Conservation (phyloP, 192 early-diverging fungal genomes). For the Coemansia sp. region DNA sequence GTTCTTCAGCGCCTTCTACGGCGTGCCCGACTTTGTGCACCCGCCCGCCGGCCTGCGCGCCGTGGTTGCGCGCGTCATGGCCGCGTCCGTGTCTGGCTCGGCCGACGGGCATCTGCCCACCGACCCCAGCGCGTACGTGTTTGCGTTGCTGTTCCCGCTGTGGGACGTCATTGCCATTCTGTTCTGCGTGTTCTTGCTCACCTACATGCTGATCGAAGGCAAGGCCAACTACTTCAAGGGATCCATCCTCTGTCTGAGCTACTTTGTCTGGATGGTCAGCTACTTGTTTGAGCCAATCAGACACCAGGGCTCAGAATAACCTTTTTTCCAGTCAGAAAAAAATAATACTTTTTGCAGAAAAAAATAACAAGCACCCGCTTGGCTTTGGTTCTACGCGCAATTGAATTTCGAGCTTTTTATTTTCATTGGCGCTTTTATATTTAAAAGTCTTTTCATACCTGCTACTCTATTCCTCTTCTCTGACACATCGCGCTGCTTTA, state of each 20-base stretch:
- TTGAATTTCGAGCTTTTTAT: no score
- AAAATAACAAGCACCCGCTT: no score
- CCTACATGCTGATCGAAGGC: constrained; percentile 93
- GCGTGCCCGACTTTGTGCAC: constrained; percentile 46
- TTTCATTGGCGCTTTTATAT: no score
- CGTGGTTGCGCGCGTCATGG: constrained; percentile 14
- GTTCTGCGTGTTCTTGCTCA: constrained; percentile 73
- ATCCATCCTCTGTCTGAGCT: constrained; percentile 81
- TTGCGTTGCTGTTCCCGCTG: constrained; percentile 70
- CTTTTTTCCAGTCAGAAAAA: constrained; percentile 4
- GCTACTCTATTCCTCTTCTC: neutral
- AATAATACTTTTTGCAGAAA: no score
- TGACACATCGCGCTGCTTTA: neutral
- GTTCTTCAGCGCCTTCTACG: constrained; percentile 72
- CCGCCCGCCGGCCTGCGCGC: constrained; percentile 17
- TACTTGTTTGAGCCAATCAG: constrained; percentile 72
- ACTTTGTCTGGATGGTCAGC: constrained; percentile 76
- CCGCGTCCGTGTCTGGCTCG: neutral
- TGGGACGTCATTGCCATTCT: constrained; percentile 66
- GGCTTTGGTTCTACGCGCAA: no score
- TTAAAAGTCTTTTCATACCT: neutral
- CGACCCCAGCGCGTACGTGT: constrained; percentile 50
- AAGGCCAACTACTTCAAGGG: constrained; percentile 98
- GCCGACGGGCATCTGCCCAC: constrained; percentile 43
- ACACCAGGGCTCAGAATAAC: constrained; percentile 25